These are phyloP conservation scores for Trypanosoma grayi DNA, from an alignment of 208 protist genomes.

Conservation along the genomic window DNA sequence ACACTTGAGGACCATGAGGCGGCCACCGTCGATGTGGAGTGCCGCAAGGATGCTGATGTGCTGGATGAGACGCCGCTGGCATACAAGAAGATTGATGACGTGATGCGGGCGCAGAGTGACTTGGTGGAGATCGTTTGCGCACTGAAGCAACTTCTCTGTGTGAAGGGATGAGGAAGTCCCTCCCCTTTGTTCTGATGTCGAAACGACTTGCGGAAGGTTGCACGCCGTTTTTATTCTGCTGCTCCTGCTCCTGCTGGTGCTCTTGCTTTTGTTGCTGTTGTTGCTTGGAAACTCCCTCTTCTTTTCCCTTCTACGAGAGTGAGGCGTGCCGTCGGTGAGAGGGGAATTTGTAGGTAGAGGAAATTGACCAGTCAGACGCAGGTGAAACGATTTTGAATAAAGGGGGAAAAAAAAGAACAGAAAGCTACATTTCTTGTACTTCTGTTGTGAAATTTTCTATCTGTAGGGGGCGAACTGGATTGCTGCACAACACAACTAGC, in stretches of 20 bases:
- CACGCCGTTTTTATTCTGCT: too few species aligned
- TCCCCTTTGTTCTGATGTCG: constrained; percentile 11
- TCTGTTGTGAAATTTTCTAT: too few species aligned
- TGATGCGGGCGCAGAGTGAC: constrained; percentile 77
- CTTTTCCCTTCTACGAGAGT: too few species aligned
- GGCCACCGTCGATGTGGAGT: constrained; percentile 68
- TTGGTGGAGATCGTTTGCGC: constrained; percentile 73
- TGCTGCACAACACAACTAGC: neutral
- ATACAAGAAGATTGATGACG: constrained; percentile 88
- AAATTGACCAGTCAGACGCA: too few species aligned
- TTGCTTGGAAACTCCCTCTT: too few species aligned
- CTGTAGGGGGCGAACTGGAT: too few species aligned
- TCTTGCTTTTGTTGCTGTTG: too few species aligned
- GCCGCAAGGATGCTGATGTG: constrained; percentile 74
- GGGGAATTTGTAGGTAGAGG: too few species aligned
- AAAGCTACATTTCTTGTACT: neutral
- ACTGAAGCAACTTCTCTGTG: constrained; percentile 78
- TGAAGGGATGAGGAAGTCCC: constrained; percentile 71
- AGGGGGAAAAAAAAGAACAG: neutral
- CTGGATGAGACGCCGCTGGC: constrained; percentile 83
- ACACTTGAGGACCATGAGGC: constrained; percentile 67
- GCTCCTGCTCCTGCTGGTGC: too few species aligned
- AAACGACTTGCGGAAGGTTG: too few species aligned
- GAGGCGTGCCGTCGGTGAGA: too few species aligned
- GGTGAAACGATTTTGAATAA: too few species aligned